Evolutionary conservation across 768 basidiomycete genomes (phyloP).

Genomic region (Rossbeevera mucosa): DNA sequence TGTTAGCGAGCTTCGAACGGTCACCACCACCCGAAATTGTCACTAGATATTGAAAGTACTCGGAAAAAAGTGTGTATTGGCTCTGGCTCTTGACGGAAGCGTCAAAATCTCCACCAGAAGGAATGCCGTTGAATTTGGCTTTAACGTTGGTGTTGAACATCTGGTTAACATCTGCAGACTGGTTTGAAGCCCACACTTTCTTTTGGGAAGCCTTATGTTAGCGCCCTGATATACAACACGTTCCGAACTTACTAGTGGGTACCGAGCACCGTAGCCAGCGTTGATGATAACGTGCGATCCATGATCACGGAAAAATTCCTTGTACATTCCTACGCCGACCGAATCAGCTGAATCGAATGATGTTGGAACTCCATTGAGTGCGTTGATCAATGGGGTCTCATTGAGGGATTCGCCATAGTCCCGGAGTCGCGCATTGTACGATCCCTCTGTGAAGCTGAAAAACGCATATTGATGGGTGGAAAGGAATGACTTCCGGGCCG

Average conservation of each 20-base stretch:
- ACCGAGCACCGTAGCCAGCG: background rate
- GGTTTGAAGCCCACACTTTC: no score
- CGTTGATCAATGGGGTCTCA: background rate
- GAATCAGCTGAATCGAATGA: background rate
- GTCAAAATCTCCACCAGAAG: no score
- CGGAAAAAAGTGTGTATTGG: no score
- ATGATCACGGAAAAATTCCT: background rate
- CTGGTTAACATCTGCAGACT: no score
- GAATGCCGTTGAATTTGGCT: no score
- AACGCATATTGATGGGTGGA: slow-evolving; percentile 2
- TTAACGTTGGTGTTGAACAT: no score
- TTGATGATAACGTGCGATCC: background rate
- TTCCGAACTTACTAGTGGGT: background rate
- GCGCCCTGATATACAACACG: no score
- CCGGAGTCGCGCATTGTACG: background rate
- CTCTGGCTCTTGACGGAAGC: no score
- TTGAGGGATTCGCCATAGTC: background rate
- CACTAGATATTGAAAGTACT: no score
- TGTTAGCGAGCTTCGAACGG: no score
- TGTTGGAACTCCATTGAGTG: background rate
- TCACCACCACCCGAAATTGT: no score
- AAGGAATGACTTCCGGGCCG: slow-evolving; percentile 5
- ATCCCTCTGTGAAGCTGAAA: slow-evolving; percentile 1
- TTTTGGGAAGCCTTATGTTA: no score
- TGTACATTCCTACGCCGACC: background rate